Evolutionary conservation across 1,139 yeast genomes (phyloP).

Genomic region (Pichia sp.): DNA sequence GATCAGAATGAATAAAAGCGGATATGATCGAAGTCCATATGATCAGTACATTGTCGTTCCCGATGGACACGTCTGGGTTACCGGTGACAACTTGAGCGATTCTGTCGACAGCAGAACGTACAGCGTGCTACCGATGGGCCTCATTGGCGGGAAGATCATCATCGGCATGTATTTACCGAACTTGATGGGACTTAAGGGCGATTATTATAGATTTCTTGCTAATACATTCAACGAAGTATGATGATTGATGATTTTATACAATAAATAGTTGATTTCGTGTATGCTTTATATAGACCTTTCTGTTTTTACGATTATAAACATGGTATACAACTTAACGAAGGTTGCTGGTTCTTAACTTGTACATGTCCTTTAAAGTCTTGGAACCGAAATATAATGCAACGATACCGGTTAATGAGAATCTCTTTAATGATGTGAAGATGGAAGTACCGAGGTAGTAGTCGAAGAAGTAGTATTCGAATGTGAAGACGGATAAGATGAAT

Average conservation of each 20-base stretch:
- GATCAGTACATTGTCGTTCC: slow-evolving; percentile 69
- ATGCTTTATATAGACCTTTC: too few relatives aligned
- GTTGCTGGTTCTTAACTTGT: slow-evolving; percentile 24
- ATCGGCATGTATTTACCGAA: slow-evolving; percentile 30
- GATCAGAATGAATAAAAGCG: slow-evolving; percentile 19
- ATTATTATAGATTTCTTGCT: slow-evolving; percentile 19
- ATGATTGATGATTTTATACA: not conserved
- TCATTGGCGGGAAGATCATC: slow-evolving; percentile 79
- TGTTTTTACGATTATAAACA: too few relatives aligned
- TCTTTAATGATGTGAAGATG: slow-evolving; percentile 66
- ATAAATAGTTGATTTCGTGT: too few relatives aligned
- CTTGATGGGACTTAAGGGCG: slow-evolving; percentile 17
- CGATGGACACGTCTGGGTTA: slow-evolving; percentile 94
- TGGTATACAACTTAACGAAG: slow-evolving; percentile 20
- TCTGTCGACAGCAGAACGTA: slow-evolving; percentile 92
- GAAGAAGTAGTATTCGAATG: slow-evolving; percentile 62
- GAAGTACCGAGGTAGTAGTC: slow-evolving; percentile 69
- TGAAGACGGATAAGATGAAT: slow-evolving; percentile 53
- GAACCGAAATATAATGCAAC: slow-evolving; percentile 70
- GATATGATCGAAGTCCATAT: slow-evolving; percentile 27
- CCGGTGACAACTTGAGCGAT: slow-evolving; percentile 89
- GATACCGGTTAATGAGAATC: slow-evolving; percentile 49
- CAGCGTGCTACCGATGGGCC: slow-evolving; percentile 83
- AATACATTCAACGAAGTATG: slow-evolving; percentile 13
- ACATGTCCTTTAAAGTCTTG: slow-evolving; percentile 47